Evolutionary conservation across 2,329 filamentous ascomycete species (phyloP), one percentile per base, ranked within the genome.

Genomic region (Tolypocladium cylindrosporum): DNA sequence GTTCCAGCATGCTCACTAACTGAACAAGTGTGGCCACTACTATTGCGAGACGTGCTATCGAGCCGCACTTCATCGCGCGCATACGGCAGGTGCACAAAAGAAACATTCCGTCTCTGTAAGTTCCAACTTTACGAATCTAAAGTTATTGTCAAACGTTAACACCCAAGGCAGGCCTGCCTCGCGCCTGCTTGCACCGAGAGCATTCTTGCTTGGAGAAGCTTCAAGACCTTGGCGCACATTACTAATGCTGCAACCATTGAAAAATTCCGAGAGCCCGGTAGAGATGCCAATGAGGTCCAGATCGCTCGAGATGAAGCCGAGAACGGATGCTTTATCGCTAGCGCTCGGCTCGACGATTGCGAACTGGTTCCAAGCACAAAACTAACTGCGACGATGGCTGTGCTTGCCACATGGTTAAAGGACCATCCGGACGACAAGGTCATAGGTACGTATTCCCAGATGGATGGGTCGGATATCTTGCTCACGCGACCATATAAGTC

Each of bases 341-440:
- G 58, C 4, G 59, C 57, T 8, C 53, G 39, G 0, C 8, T 62
- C 0, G 14, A 41, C 0, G 48, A 60, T 0, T 27, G 61, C 14
- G 53, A 39, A 8, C 52, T 66, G 6, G 56, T 65, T 0, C 61
- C 67, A 0, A 70, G 72, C 16, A 62, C 72, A 1, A 75, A 75
- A 59, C 54, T 71, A 0, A 66, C 66, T 0, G 67, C 65, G 0
- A 62, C 71, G 0, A 68, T 72, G 61, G 63, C 68, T 4, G 63
- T 73, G 0, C 60, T 74, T 1, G 27, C 67, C 1, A 64, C 65
- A 1, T 76, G 74, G 74, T 59, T 64, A 27, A 1, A 41, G 0
- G 63, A 71, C 0, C 58, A 59, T 0, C 73, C 73, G 0, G 52
- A 69, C 0, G 73, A 76, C 63, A 76, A 76, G 60, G 73, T 74